phyloP scores from a whole-genome alignment of 2,329 filamentous ascomycete species.

The Alternaria atra region DNA sequence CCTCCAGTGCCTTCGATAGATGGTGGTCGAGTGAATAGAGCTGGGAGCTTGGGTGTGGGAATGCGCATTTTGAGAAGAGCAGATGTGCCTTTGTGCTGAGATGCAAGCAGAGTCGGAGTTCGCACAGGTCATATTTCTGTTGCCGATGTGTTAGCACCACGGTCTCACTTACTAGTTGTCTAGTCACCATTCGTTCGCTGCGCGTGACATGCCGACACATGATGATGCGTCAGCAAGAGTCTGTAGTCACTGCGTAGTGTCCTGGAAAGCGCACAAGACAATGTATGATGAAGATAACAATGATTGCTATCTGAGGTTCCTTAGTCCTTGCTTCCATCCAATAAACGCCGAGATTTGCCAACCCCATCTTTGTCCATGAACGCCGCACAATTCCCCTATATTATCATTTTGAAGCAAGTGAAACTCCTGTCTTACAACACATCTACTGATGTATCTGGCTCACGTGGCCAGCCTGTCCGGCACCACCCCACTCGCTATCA shows the following conservation, averaged over 20 bases:
- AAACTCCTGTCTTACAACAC: background rate
- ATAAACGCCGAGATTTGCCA: background rate
- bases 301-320: background rate
- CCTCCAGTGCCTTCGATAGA: too few relatives aligned
- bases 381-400: conserved; percentile 2
- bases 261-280: background rate
- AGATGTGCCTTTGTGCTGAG: too few relatives aligned
- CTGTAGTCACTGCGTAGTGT: background rate
- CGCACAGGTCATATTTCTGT: too few relatives aligned
- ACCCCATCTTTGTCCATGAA: background rate
- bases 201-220: too few relatives aligned
- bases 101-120: too few relatives aligned
- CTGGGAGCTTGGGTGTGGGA: too few relatives aligned
- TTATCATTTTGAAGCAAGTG: conserved; percentile 9
- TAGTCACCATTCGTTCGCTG: too few relatives aligned
- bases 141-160: too few relatives aligned
- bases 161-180: too few relatives aligned
- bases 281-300: background rate
- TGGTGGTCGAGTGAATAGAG: too few relatives aligned
- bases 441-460: conserved; percentile 34
- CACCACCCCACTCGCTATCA: conserved; percentile 50
- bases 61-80: too few relatives aligned
- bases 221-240: background rate
- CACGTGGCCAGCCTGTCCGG: conserved; percentile 34
- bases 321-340: background rate